Percentiles rank a stretch among this genome's conserved stretches.
Evolutionary conservation across 2,329 filamentous ascomycete genomes (phyloP).

Genomic region (Aplosporella prunicola): DNA sequence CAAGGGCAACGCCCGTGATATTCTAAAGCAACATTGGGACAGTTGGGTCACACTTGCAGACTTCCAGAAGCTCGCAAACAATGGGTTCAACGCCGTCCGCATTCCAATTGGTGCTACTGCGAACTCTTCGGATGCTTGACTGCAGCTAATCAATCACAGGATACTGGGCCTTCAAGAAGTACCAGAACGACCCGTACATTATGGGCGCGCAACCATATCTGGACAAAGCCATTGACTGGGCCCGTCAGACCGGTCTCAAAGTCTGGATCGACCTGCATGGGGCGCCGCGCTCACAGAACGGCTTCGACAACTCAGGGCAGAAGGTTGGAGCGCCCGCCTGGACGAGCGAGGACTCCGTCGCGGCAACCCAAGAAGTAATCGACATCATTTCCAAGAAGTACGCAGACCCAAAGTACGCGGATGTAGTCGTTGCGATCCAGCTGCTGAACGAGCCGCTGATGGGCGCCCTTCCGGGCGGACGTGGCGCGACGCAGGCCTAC

Average conservation of each 20-base stretch:
- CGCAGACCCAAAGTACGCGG: slow-evolving; percentile 41
- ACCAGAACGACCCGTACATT: slow-evolving; percentile 41
- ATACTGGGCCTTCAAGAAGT: slow-evolving; percentile 50
- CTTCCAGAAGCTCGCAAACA: slow-evolving; percentile 47
- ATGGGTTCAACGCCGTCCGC: slow-evolving; percentile 50
- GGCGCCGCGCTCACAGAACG: slow-evolving; percentile 44
- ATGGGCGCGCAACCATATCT: slow-evolving; percentile 44
- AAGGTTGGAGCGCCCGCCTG: slow-evolving; percentile 34
- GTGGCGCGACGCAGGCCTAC: slow-evolving; percentile 43
- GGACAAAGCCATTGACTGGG: slow-evolving; percentile 49
- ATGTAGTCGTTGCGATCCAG: slow-evolving; percentile 50
- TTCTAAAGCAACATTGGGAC: slow-evolving; percentile 43
- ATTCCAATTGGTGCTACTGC: slow-evolving; percentile 39
- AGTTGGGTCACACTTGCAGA: slow-evolving; percentile 42
- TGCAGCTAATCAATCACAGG: slow-evolving; percentile 17
- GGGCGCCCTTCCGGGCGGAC: slow-evolving; percentile 36
- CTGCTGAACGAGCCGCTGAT: slow-evolving; percentile 46
- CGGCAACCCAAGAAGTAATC: slow-evolving; percentile 47
- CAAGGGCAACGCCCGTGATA: slow-evolving; percentile 34
- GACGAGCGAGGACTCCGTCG: slow-evolving; percentile 38
- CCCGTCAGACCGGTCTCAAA: slow-evolving; percentile 42
- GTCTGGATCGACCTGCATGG: slow-evolving; percentile 52
- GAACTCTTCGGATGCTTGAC: not conserved
- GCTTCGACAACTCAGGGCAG: slow-evolving; percentile 54
- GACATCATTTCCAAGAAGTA: slow-evolving; percentile 51